Evolutionary conservation across 2,329 filamentous ascomycete genomes (phyloP).

Genomic region (Aaosphaeria arxii): DNA sequence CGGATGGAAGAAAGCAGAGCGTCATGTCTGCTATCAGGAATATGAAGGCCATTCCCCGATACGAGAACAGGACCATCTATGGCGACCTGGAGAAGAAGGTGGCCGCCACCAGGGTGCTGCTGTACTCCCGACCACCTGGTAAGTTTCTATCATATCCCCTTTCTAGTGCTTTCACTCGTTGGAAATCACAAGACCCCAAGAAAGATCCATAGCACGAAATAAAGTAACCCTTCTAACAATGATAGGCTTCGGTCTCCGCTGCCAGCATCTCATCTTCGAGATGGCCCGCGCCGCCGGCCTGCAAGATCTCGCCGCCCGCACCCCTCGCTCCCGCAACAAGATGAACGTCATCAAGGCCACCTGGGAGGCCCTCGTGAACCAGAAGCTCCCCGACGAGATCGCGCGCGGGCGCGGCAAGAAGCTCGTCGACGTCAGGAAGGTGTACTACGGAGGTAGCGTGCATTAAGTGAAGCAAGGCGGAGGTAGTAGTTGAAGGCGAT

Average conservation of each 20-base stretch:
- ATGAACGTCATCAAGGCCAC: constrained; percentile 98
- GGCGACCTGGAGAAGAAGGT: constrained; percentile 82
- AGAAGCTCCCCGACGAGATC: constrained; percentile 85
- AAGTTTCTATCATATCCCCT: constrained; percentile 35
- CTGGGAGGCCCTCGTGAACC: constrained; percentile 76
- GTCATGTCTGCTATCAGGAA: constrained; percentile 80
- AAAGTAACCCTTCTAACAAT: background rate
- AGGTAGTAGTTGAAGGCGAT: background rate
- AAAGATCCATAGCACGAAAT: background rate
- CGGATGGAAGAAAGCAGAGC: constrained; percentile 68
- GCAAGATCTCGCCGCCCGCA: constrained; percentile 77
- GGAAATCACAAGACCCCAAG: no score
- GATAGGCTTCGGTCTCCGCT: constrained; percentile 90
- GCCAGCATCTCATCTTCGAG: constrained; percentile 89
- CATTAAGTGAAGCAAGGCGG: constrained; percentile 15
- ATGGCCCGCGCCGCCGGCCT: constrained; percentile 87
- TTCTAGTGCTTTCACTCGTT: background rate
- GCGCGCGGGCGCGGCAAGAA: constrained; percentile 89
- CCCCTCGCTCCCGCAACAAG: constrained; percentile 83
- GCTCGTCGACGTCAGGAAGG: constrained; percentile 91
- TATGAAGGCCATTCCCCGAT: constrained; percentile 87
- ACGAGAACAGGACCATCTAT: constrained; percentile 89
- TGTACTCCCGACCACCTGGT: constrained; percentile 86
- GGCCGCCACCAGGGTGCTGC: constrained; percentile 78
- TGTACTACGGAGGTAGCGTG: constrained; percentile 80